A percentile compares a stretch with the other conserved stretches of the same genome.
Evolutionary conservation across 202 grass and related monocot species (phyloP).

Genomic region (Digitaria exilis): DNA sequence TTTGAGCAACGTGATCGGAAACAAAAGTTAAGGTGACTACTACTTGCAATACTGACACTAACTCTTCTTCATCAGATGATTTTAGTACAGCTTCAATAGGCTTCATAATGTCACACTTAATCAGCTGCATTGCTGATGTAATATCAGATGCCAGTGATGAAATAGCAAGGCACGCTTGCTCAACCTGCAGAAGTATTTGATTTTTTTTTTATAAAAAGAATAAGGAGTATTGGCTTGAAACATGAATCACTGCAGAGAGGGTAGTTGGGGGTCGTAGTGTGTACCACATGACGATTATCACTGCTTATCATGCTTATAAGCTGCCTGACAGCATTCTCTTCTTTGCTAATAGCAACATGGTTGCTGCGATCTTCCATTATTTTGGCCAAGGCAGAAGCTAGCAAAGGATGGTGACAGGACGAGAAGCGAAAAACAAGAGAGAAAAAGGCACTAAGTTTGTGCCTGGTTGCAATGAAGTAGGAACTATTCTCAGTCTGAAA

Average conservation of each 20-base stretch:
- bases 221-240: constrained; percentile 6
- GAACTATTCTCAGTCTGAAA: constrained; percentile 93
- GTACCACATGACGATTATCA: constrained; percentile 93
- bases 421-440: constrained; percentile 99
- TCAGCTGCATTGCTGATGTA: constrained; percentile 79
- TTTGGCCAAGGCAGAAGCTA: constrained; percentile 92
- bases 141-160: constrained; percentile 88
- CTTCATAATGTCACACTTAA: constrained; percentile 98
- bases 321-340: constrained; percentile 90
- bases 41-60: constrained; percentile 93
- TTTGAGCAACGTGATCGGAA: constrained; percentile 96
- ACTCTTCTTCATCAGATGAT: constrained; percentile 85
- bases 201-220: constrained; percentile 4
- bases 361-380: constrained; percentile 93
- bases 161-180: constrained; percentile 94
- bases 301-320: constrained; percentile 99
- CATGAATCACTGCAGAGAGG: neutral
- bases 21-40: constrained; percentile 92
- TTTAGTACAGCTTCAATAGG: constrained; percentile 91
- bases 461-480: constrained; percentile 83
- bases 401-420: constrained; percentile 95
- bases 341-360: constrained; percentile 87
- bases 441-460: constrained; percentile 97
- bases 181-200: constrained; percentile 62
- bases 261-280: neutral